Conservation (phyloP, 2,329 filamentous ascomycete species). For the Beauveria caledonica region DNA sequence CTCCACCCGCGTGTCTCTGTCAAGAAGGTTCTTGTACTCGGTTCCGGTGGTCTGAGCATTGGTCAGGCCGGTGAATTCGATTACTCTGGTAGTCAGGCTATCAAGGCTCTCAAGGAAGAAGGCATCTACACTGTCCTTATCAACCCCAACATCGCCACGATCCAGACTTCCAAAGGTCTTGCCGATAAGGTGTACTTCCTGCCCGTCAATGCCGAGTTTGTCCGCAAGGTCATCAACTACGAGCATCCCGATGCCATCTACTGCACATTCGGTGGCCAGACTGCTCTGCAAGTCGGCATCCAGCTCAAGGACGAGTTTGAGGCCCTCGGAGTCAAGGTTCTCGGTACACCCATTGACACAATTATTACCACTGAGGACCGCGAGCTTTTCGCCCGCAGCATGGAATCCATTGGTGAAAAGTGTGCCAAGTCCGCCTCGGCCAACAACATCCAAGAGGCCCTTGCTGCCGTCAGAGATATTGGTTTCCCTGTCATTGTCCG, state of each 20-base stretch:
- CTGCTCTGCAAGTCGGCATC: slow-evolving; percentile 91
- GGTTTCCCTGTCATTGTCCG: slow-evolving; percentile 96
- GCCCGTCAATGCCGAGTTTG: slow-evolving; percentile 92
- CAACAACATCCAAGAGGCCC: slow-evolving; percentile 77
- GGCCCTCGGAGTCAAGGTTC: slow-evolving; percentile 80
- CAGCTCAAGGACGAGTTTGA: slow-evolving; percentile 97
- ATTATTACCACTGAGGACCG: slow-evolving; percentile 98
- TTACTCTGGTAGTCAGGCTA: slow-evolving; percentile 95
- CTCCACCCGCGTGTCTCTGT: slow-evolving; percentile 71
- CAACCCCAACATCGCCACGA: slow-evolving; percentile 98
- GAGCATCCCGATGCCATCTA: slow-evolving; percentile 96
- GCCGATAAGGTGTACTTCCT: slow-evolving; percentile 99
- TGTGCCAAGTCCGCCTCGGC: slow-evolving; percentile 96
- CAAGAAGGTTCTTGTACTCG: slow-evolving; percentile 91
- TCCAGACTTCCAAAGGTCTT: slow-evolving; percentile 94
- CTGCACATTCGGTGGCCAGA: slow-evolving; percentile 95
- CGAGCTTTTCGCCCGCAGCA: slow-evolving; percentile 93
- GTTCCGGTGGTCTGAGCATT: slow-evolving; percentile 91
- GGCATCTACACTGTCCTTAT: slow-evolving; percentile 97
- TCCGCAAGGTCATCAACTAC: slow-evolving; percentile 92
- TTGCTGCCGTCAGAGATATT: slow-evolving; percentile 81
- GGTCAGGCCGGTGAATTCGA: slow-evolving; percentile 98
- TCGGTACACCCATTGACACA: slow-evolving; percentile 94
- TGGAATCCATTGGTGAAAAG: slow-evolving; percentile 97
- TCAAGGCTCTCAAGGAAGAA: slow-evolving; percentile 96